A percentile compares a stretch with the other conserved stretches of the same genome.
Conservation (phyloP, 495 filamentous ascomycete genomes). For the Hypoxylon lienhwacheense region DNA sequence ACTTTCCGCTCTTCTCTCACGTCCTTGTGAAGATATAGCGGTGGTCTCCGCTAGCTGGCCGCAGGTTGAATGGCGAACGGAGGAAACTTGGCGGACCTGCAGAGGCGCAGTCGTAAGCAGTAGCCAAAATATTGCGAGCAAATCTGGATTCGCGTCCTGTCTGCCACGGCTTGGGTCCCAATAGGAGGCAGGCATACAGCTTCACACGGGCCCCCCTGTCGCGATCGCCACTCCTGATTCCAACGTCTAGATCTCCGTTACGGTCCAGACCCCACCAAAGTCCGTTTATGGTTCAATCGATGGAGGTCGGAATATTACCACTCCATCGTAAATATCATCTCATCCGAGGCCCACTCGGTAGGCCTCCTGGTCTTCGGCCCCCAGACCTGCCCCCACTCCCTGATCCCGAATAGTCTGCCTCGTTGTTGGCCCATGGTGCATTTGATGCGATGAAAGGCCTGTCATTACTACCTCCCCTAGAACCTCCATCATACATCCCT, state of each 20-base stretch:
- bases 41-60: not conserved
- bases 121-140: constrained; percentile 2
- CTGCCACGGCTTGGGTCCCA: constrained; percentile 1
- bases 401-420: constrained; percentile 42
- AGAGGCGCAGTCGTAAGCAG: constrained; percentile 16
- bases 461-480: constrained; percentile 38
- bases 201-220: constrained; percentile 7
- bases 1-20: not conserved
- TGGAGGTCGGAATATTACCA: too few species aligned
- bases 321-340: constrained; percentile 33
- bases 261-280: not conserved
- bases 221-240: constrained; percentile 1
- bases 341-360: constrained; percentile 49
- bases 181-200: too few species aligned
- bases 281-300: not conserved
- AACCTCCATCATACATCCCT: constrained; percentile 39
- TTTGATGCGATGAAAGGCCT: constrained; percentile 52
- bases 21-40: not conserved
- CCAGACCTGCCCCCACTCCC: constrained; percentile 42
- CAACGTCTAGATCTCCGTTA: not conserved
- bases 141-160: not conserved
- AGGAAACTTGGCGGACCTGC: not conserved
- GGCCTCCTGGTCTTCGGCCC: constrained; percentile 41
- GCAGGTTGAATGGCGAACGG: constrained; percentile 2
- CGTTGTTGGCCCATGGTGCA: constrained; percentile 50